phyloP scores from a whole-genome alignment of 768 basidiomycete species.

The Psilocybe subaeruginosa region DNA sequence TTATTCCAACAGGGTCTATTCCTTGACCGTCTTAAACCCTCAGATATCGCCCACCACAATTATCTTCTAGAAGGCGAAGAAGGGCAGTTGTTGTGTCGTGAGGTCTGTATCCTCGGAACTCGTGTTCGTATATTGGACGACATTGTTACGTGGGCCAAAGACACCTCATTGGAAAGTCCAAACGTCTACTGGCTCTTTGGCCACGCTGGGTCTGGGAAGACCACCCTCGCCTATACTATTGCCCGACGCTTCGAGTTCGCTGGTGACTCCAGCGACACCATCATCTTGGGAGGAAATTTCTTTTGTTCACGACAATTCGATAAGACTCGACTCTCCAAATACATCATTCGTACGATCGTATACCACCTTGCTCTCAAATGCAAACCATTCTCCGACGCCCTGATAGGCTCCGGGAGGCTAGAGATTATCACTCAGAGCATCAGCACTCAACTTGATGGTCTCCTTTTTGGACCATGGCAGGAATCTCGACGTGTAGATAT shows the following conservation, averaged over 20 bases:
- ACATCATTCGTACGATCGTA: slow-evolving; percentile 27
- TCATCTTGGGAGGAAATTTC: slow-evolving; percentile 27
- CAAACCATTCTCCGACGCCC: slow-evolving; percentile 20
- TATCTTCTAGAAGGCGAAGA: slow-evolving; percentile 11
- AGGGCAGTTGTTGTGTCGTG: slow-evolving; percentile 11
- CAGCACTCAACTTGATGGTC: slow-evolving; percentile 13
- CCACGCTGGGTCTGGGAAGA: slow-evolving; percentile 26
- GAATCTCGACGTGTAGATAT: slow-evolving; percentile 6
- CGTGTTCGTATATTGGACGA: slow-evolving; percentile 25
- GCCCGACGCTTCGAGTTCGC: slow-evolving; percentile 16
- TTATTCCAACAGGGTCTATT: slow-evolving; percentile 5
- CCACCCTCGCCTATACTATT: slow-evolving; percentile 29
- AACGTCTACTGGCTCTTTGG: slow-evolving; percentile 23
- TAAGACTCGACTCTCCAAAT: slow-evolving; percentile 16
- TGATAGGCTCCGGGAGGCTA: slow-evolving; percentile 10
- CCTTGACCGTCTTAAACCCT: slow-evolving; percentile 13
- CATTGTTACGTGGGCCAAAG: slow-evolving; percentile 26
- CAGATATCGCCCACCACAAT: slow-evolving; percentile 15
- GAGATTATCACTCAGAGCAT: slow-evolving; percentile 9
- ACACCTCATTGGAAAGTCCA: slow-evolving; percentile 16
- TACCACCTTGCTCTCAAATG: slow-evolving; percentile 26
- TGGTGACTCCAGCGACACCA: slow-evolving; percentile 7
- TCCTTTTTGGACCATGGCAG: slow-evolving; percentile 20
- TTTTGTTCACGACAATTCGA: slow-evolving; percentile 29
- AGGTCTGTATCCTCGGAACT: slow-evolving; percentile 28